Evolutionary conservation across 139 green algal genomes (phyloP).

Genomic region (Bryopsis sp.): DNA sequence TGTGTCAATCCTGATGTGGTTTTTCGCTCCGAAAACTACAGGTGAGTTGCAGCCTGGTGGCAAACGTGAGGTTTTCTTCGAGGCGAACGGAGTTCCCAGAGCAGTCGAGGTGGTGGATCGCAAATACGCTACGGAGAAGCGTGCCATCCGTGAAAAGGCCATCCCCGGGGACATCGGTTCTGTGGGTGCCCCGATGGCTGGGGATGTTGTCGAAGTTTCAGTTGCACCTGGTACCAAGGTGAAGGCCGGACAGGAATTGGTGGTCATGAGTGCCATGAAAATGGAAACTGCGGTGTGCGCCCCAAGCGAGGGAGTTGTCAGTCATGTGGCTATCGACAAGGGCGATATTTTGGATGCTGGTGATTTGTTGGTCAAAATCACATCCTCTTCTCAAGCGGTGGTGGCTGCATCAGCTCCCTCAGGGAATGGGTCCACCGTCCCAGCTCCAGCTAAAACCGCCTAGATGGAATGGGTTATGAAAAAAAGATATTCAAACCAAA

Average conservation of each 20-base stretch:
- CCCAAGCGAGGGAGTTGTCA: slow-evolving; percentile 53
- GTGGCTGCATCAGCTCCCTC: no score
- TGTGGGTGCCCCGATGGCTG: slow-evolving; percentile 84
- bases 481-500: no score
- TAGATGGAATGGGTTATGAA: no score
- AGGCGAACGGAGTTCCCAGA: slow-evolving; percentile 81
- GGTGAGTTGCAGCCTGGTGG: slow-evolving; percentile 22
- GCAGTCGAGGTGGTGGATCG: slow-evolving; percentile 73
- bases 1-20: slow-evolving; percentile 9
- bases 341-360: slow-evolving; percentile 64
- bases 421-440: no score
- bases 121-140: slow-evolving; percentile 23
- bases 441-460: no score
- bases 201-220: slow-evolving; percentile 72
- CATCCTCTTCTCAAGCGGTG: no score
- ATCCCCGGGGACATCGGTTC: slow-evolving; percentile 38
- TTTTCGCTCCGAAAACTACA: background rate
- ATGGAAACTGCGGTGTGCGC: slow-evolving; percentile 90
- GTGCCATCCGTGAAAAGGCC: slow-evolving; percentile 40
- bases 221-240: slow-evolving; percentile 42
- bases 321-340: slow-evolving; percentile 52
- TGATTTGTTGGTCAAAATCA: slow-evolving; percentile 63
- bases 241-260: slow-evolving; percentile 65
- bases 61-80: slow-evolving; percentile 86
- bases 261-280: slow-evolving; percentile 90